Evolutionary conservation across 805 yeast genomes (phyloP).

Genomic region (Metahyphopichia silvanorum): DNA sequence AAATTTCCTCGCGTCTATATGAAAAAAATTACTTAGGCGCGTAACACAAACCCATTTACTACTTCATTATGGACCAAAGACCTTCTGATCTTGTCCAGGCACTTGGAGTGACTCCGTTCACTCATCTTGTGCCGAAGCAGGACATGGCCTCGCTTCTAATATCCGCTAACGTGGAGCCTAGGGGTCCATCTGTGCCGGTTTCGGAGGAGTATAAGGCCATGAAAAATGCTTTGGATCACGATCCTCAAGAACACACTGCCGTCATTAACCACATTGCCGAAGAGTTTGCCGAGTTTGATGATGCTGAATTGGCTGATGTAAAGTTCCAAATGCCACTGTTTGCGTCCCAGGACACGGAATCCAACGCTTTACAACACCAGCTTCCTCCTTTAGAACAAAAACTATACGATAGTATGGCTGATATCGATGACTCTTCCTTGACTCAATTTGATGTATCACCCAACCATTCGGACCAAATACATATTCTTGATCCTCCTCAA

Average conservation of each 20-base stretch:
- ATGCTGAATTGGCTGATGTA: conserved; percentile 24
- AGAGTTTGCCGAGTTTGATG: conserved; percentile 17
- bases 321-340: conserved; percentile 31
- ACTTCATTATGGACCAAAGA: no score
- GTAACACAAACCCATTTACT: not conserved
- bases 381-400: conserved; percentile 12
- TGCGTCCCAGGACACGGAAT: not conserved
- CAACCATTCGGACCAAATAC: not conserved
- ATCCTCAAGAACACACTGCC: conserved; percentile 9
- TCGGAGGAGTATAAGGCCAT: conserved; percentile 4
- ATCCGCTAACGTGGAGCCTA: conserved; percentile 7
- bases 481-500: not conserved
- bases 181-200: conserved; percentile 4
- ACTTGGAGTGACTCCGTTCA: conserved; percentile 22
- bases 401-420: conserved; percentile 7
- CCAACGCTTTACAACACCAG: no score
- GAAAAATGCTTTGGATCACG: conserved; percentile 8
- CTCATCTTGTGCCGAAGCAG: conserved; percentile 28
- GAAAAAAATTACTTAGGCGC: not conserved
- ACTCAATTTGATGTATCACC: conserved; percentile 7
- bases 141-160: conserved; percentile 14
- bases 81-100: conserved; percentile 20
- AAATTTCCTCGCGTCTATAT: no score
- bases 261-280: conserved; percentile 12
- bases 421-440: conserved; percentile 8